Evolutionary conservation across 106 monocot species (phyloP).

Genomic region (Triglochin maritima): DNA sequence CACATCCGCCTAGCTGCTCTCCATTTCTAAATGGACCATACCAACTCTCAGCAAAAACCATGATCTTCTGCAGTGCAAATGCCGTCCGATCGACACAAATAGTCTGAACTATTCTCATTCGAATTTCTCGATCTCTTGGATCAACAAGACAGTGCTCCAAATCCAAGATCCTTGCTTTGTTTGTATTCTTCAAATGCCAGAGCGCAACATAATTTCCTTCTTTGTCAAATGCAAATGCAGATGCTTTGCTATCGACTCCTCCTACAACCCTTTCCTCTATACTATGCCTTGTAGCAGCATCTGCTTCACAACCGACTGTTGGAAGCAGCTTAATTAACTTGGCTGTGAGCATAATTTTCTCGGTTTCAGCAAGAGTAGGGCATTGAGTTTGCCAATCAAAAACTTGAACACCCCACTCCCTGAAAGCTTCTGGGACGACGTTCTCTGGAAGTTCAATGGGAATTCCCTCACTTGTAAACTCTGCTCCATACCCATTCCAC

Average conservation of each 20-base stretch:
- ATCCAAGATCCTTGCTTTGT: conserved; percentile 28
- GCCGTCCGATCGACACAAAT: conserved; percentile 21
- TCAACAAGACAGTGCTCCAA: conserved; percentile 74
- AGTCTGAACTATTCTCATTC: conserved; percentile 55
- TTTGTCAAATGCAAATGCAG: conserved; percentile 39
- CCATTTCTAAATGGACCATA: conserved; percentile 82
- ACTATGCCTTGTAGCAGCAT: conserved; percentile 71
- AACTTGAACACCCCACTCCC: conserved; percentile 84
- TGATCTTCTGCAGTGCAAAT: conserved; percentile 37
- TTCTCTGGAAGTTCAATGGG: conserved; percentile 75
- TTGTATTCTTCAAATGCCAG: conserved; percentile 27
- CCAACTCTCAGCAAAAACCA: conserved; percentile 80
- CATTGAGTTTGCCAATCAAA: conserved; percentile 98
- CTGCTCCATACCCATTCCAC: conserved; percentile 87
- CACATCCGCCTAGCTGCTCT: conserved; percentile 79
- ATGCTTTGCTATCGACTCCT: conserved; percentile 8
- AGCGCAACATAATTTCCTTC: conserved; percentile 53
- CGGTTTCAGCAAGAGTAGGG: conserved; percentile 59
- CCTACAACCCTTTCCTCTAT: conserved; percentile 38
- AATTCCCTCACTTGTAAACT: conserved; percentile 52
- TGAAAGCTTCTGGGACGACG: conserved; percentile 81
- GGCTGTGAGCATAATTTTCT: conserved; percentile 29
- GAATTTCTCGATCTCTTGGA: conserved; percentile 37
- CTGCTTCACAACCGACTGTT: conserved; percentile 93
- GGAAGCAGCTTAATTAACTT: conserved; percentile 77